Percentiles rank a stretch among this genome's conserved stretches.
phyloP scores from a whole-genome alignment of 441 rosid species.

The Adansonia madagascariensis region DNA sequence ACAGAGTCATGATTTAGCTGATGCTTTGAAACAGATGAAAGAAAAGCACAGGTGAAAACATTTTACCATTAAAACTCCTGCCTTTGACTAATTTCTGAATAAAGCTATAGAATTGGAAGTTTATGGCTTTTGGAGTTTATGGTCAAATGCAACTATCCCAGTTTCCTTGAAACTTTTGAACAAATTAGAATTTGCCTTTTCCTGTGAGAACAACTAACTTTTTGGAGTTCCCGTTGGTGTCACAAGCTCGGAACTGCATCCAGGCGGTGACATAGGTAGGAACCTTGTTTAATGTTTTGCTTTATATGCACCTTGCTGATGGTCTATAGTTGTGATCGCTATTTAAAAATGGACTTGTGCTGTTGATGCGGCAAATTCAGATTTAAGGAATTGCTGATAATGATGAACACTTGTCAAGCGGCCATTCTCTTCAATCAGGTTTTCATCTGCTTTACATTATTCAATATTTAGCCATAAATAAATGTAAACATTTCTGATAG shows the following conservation, averaged over 20 bases:
- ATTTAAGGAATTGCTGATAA: conserved; percentile 94
- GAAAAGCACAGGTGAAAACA: conserved; percentile 74
- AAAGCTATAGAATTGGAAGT: conserved; percentile 4
- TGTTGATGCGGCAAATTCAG: conserved; percentile 44
- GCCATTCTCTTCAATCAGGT: conserved; percentile 98
- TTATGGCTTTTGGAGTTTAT: background rate
- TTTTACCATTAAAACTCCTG: conserved; percentile 17
- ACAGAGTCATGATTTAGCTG: conserved; percentile 99
- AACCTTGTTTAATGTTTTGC: conserved; percentile 11
- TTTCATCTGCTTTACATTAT: conserved; percentile 23
- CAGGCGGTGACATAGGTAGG: background rate
- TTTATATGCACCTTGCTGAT: background rate
- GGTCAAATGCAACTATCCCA: conserved; percentile 9
- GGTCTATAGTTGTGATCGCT: conserved; percentile 4
- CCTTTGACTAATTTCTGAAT: conserved; percentile 20
- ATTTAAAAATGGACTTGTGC: conserved; percentile 17
- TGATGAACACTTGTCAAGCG: conserved; percentile 99
- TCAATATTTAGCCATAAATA: background rate
- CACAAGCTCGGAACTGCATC: too few species aligned
- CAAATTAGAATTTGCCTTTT: background rate
- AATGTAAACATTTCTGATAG: background rate
- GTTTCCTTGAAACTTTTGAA: background rate
- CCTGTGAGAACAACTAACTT: background rate
- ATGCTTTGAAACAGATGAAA: conserved; percentile 99
- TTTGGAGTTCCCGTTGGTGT: background rate